Evolutionary conservation across 306 rosid genomes (phyloP).

Genomic region (Biancaea sappan): DNA sequence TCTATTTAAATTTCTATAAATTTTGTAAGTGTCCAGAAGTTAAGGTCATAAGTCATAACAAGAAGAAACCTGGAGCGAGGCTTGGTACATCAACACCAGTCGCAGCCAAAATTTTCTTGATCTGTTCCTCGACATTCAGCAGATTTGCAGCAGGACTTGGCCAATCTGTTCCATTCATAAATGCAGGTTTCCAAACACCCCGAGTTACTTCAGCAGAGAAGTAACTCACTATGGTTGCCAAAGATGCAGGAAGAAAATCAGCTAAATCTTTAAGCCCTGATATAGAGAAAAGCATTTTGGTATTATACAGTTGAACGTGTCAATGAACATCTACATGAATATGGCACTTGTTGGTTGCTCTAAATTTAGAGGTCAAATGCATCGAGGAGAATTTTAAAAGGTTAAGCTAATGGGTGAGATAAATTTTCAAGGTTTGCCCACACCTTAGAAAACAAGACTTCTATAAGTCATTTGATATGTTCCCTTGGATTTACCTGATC

Average conservation of each 20-base stretch:
- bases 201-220: conserved; percentile 97
- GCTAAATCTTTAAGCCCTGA: conserved; percentile 98
- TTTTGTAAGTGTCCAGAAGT: conserved; percentile 9
- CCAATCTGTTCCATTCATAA: conserved; percentile 99
- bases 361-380: conserved; percentile 23
- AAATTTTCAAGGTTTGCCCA: conserved; percentile 18
- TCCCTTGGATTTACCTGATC: conserved; percentile 11
- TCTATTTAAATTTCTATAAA: neutral
- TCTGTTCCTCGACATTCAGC: conserved; percentile 84
- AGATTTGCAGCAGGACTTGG: conserved; percentile 97
- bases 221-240: conserved; percentile 95
- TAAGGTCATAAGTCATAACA: conserved; percentile 9
- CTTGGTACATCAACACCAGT: conserved; percentile 97
- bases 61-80: conserved; percentile 77
- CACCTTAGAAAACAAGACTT: conserved; percentile 5
- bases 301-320: conserved; percentile 10
- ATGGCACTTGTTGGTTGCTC: conserved; percentile 23
- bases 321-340: conserved; percentile 27
- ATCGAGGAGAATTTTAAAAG: neutral
- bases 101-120: conserved; percentile 87
- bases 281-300: conserved; percentile 25
- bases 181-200: conserved; percentile 91
- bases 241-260: conserved; percentile 95
- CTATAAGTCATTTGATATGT: conserved; percentile 20
- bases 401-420: neutral